phyloP scores from a whole-genome alignment of 352 stramenopile genomes.

The Pythium biforme region DNA sequence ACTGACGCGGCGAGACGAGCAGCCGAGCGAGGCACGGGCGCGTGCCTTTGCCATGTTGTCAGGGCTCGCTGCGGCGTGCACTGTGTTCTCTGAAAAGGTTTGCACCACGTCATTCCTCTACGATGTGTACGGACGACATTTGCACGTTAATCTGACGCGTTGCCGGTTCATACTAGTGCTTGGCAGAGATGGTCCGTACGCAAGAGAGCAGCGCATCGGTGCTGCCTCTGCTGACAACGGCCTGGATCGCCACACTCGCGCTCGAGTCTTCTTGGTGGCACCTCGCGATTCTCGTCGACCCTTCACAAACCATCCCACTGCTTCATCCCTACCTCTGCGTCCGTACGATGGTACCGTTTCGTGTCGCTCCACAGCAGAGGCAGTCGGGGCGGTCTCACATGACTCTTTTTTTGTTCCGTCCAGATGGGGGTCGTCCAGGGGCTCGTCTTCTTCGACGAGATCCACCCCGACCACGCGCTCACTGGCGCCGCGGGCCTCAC shows the following conservation, averaged over 20 bases:
- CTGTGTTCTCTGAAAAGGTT: conserved; percentile 40
- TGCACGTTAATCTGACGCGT: neutral
- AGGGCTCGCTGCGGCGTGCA: conserved; percentile 26
- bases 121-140: neutral
- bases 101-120: too few species aligned
- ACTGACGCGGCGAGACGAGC: neutral
- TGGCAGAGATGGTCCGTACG: conserved; percentile 12
- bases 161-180: neutral
- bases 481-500: neutral
- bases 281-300: conserved; percentile 11
- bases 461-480: neutral
- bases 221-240: neutral
- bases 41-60: conserved; percentile 32
- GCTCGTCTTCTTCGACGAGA: conserved; percentile 25
- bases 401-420: neutral
- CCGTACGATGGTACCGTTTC: conserved; percentile 7
- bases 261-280: conserved; percentile 28
- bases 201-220: neutral
- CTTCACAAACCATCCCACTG: neutral
- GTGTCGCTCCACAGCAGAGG: too few species aligned
- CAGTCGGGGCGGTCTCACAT: neutral
- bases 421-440: conserved; percentile 18
- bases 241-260: conserved; percentile 12
- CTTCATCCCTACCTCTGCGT: conserved; percentile 14
- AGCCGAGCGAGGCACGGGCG: conserved; percentile 7